These are phyloP conservation scores for Ziziphus jujuba DNA, from an alignment of 306 rosid species.

Conservation along the genomic window DNA sequence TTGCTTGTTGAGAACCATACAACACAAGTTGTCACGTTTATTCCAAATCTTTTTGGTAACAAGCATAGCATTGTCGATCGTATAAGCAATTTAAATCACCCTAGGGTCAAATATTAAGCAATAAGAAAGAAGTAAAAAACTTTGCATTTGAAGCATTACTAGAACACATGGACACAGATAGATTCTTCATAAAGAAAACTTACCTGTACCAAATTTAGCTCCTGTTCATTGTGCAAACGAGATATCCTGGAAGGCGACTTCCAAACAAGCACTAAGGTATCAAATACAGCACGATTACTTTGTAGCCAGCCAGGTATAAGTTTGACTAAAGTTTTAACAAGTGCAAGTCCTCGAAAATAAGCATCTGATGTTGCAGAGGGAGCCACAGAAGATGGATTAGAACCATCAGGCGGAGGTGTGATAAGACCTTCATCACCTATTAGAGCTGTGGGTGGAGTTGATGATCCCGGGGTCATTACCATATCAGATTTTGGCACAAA, in stretches of 20 bases:
- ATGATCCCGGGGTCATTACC: slow-evolving; percentile 54
- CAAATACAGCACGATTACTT: slow-evolving; percentile 80
- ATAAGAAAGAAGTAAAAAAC: not conserved
- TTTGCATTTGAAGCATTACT: not conserved
- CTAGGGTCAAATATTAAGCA: too few relatives aligned
- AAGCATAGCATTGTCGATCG: too few relatives aligned
- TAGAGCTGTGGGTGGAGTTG: slow-evolving; percentile 52
- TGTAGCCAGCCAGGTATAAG: slow-evolving; percentile 92
- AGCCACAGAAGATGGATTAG: slow-evolving; percentile 49
- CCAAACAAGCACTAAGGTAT: slow-evolving; percentile 87
- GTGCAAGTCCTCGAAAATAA: slow-evolving; percentile 93
- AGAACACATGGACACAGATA: not conserved
- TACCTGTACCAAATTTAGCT: slow-evolving; percentile 90
- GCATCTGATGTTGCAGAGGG: slow-evolving; percentile 64
- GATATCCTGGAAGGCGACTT: slow-evolving; percentile 87
- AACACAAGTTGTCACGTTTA: too few relatives aligned
- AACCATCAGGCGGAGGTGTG: slow-evolving; percentile 54
- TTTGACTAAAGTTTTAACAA: slow-evolving; percentile 83
- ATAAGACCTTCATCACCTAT: slow-evolving; percentile 70
- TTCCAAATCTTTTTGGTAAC: too few relatives aligned
- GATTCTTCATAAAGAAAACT: slow-evolving; percentile 25
- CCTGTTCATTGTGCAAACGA: slow-evolving; percentile 89
- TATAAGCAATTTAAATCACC: too few relatives aligned
- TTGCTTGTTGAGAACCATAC: too few relatives aligned
- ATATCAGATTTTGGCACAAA: slow-evolving; percentile 66